Evolutionary conservation across 495 filamentous ascomycete species (phyloP), one percentile per base, ranked within the genome.

Genomic region (Penicillium argentinense): DNA sequence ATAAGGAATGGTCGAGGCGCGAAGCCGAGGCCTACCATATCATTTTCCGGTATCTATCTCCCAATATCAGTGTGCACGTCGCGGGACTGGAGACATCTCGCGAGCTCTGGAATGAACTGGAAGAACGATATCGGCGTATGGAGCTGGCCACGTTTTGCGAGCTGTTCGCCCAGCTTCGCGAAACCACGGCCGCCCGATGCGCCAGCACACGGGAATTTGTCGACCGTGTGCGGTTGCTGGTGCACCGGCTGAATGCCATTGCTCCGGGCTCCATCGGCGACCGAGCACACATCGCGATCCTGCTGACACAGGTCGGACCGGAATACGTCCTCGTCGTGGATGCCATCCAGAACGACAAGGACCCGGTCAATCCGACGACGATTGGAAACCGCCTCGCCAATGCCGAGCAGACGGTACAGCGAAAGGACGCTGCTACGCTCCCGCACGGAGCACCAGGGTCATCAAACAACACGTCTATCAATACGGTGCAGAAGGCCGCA

Each of bases 171-270:
- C 47, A 51, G 39, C 47, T 44, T 26, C 22, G 47, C 23, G 47
- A 51, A 30, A 51, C 32, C 30, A 51, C 47, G 22, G 39, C 40
- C 14, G 28, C 23, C 26, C 39, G 40, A 26, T 51, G 32, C 29
- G 42, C 26, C 34, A 51, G 24, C 16, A 32, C 47, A 21, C 33
- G 47, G 13, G 47, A 51, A 27, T 45, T 51, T 23, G 47, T 45
- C 30, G 47, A 51, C 25, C 47, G 39, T 19, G 40, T 51, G 17
- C 32, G 47, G 33, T 28, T 51, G 36, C 47, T 51, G 5, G 47
- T 51, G 3, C 42, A 51, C 32, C 32, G 39, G 26, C 28, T 51
- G 32, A 51, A 51, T 51, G 39, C 47, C 26, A 51, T 50, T 14
- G 33, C 27, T 4, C 47, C 39, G 13, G 39, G 47, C 4, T 50